phyloP scores from a whole-genome alignment of 176 grass and related monocot species.

The Avena sativa region DNA sequence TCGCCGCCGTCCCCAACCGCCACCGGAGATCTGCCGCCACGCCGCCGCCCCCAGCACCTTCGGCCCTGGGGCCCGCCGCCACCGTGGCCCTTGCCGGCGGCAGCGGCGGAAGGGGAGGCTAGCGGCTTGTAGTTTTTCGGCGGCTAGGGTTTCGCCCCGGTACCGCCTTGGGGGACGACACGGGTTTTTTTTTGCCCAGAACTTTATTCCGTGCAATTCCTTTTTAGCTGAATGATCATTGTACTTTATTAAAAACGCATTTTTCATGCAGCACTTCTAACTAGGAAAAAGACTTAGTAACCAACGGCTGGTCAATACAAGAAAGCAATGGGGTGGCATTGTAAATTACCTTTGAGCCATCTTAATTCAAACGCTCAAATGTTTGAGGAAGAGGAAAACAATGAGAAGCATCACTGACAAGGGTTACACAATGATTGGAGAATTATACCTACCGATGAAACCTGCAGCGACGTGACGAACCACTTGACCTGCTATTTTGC shows the following conservation, averaged over 20 bases:
- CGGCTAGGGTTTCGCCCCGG: too few species aligned
- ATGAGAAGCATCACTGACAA: constrained; percentile 10
- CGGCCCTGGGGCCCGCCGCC: too few species aligned
- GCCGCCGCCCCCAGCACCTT: too few species aligned
- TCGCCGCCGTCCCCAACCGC: too few species aligned
- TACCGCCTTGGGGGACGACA: too few species aligned
- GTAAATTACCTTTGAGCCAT: constrained; percentile 50
- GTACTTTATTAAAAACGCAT: constrained; percentile 14
- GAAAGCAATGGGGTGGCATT: not conserved
- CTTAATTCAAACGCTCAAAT: not conserved
- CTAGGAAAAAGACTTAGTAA: constrained; percentile 5
- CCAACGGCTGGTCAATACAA: not conserved
- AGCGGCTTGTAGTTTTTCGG: too few species aligned
- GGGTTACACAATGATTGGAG: not conserved
- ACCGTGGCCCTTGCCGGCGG: too few species aligned
- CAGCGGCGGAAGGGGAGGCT: too few species aligned
- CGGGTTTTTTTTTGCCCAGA: too few species aligned
- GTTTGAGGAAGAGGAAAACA: not conserved
- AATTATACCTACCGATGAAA: not conserved
- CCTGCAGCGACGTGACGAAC: not conserved
- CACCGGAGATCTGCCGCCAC: too few species aligned
- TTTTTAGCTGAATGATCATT: not conserved
- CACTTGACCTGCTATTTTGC: not conserved
- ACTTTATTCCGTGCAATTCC: not conserved
- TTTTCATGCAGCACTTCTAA: constrained; percentile 31